phyloP scores from a whole-genome alignment of 805 yeast species.

The Schizosaccharomyces octosporus region DNA sequence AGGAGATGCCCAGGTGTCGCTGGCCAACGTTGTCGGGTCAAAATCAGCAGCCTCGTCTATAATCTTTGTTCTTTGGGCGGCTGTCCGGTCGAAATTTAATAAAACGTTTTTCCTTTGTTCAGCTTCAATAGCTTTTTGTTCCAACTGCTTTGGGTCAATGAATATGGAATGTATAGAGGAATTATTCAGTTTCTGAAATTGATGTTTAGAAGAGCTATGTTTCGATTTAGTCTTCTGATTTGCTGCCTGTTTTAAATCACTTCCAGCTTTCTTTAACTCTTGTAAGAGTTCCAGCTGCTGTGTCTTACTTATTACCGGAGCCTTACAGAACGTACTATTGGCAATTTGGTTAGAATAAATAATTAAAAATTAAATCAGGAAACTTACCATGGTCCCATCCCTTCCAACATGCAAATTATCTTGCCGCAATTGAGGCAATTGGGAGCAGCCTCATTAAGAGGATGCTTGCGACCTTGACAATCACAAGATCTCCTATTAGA shows the following conservation, averaged over 20 bases:
- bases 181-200: not conserved
- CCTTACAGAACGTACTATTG: not conserved
- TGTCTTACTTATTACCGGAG: not conserved
- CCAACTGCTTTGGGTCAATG: slow-evolving; percentile 10
- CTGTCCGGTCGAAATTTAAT: slow-evolving; percentile 57
- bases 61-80: slow-evolving; percentile 72
- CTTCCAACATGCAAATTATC: slow-evolving; percentile 74
- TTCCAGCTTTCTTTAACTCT: not conserved
- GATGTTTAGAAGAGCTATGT: not conserved
- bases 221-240: not conserved
- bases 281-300: slow-evolving; percentile 1
- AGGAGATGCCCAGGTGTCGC: slow-evolving; percentile 52
- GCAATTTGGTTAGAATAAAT: not conserved
- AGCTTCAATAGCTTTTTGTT: slow-evolving; percentile 41
- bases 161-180: not conserved
- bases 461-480: slow-evolving; percentile 28
- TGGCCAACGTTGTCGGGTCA: slow-evolving; percentile 31
- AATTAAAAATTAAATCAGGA: not conserved
- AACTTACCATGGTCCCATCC: slow-evolving; percentile 49
- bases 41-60: slow-evolving; percentile 84
- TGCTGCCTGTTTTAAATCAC: not conserved
- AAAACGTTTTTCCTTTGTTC: slow-evolving; percentile 49
- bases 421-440: slow-evolving; percentile 88
- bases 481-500: not conserved
- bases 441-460: slow-evolving; percentile 71